Evolutionary conservation across 257 asterid genomes (phyloP).

Genomic region (Solanum piurae): DNA sequence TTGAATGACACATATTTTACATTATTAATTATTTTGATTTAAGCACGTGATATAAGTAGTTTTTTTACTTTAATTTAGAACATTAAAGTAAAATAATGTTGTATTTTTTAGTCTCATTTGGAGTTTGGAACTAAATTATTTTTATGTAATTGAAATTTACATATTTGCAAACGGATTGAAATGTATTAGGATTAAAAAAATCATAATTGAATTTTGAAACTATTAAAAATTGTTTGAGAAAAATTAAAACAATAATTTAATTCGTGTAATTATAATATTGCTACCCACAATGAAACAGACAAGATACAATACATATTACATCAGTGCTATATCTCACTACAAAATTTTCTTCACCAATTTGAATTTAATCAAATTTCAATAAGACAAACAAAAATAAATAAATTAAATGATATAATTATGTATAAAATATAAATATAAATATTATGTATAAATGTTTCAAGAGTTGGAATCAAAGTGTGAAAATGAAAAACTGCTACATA

Average conservation of each 20-base stretch:
- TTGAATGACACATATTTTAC: neutral
- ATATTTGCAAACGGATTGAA: neutral
- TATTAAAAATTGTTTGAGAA: neutral
- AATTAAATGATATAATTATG: neutral
- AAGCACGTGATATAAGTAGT: no score
- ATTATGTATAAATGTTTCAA: no score
- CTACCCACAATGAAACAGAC: neutral
- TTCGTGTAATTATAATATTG: neutral
- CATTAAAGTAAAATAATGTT: neutral
- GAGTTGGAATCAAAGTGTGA: neutral
- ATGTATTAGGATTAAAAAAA: neutral
- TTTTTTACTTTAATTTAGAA: neutral
- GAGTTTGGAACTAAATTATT: neutral
- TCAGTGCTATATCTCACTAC: no score
- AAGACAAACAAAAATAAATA: no score
- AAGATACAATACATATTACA: neutral
- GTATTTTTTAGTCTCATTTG: neutral
- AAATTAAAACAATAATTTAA: no score
- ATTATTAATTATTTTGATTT: neutral
- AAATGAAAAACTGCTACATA: neutral
- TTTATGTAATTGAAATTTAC: neutral
- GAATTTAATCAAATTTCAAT: no score
- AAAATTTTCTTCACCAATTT: no score
- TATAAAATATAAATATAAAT: no score
- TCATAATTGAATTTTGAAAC: neutral